Evolutionary conservation across 306 rosid species (phyloP), one percentile per base, ranked within the genome.

Genomic region (Gynostemma pentaphyllum): DNA sequence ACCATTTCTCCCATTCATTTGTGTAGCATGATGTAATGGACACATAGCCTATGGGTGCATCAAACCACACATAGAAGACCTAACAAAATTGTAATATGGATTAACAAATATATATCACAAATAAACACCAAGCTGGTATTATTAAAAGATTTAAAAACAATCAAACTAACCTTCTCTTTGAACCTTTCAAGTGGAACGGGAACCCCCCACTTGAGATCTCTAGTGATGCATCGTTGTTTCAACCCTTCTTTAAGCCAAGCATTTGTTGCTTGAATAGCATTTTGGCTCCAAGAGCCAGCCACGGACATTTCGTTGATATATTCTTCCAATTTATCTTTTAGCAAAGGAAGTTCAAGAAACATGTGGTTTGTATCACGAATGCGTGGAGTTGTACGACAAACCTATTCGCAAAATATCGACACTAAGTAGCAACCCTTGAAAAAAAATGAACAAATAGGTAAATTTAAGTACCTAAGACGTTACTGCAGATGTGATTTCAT

Each of bases 41-140:
- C 55, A 92, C 83, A 66, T 92, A 88, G 24, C 99, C 94, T 72
- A 92, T 92, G 16, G 99, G 99, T 55, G 96, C 99, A 79, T 84
- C 99, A 78, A 88, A 92, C 96, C 99, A 92, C 21, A 92, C 96
- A 59, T 92, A 92, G 85, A 92, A 92, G 69, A 92, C 96, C 96
- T 92, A 70, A 48, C 55, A 55, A 72, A 70, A 44, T 49, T 14
- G 51, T 36, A 44, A 40, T 68, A 39, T 12, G 16, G 27, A 48
- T 16, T 4, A 75, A 36, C 4, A 14, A 52, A 18, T 5, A 52
- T 18, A 27, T 46, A 46, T 36, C 5, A 37, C 23, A 42, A 48
- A 45, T 21, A 24, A 23, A 6, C 2, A 2, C 19, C 19, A 1
- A 4, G 26, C 50, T 14, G 14, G 21, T 61, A 40, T 4, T 11